These are phyloP conservation scores for Neofusicoccum sp. DNA, from an alignment of 2,329 filamentous ascomycete species.

Conservation along the genomic window DNA sequence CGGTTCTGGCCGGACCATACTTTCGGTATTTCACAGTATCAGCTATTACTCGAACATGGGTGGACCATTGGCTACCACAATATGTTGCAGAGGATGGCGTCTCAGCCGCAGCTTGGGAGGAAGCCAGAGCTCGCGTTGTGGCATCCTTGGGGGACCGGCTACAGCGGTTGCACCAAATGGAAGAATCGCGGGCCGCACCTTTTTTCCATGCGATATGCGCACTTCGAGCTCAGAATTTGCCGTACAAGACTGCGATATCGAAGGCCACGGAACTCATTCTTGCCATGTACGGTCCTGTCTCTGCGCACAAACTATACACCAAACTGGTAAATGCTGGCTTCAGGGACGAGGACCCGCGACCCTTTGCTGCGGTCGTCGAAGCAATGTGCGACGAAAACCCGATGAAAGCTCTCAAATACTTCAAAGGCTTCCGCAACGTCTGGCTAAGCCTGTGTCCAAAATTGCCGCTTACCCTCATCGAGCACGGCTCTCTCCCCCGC, in stretches of 20 bases:
- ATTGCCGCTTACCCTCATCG: conserved; percentile 8
- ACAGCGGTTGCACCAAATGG: neutral
- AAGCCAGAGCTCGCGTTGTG: too few species aligned
- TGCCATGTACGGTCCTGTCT: neutral
- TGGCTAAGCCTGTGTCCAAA: conserved; percentile 7
- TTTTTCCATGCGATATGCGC: neutral
- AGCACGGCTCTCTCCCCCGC: neutral
- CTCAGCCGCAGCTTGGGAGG: too few species aligned
- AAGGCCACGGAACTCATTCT: neutral
- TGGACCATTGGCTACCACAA: neutral
- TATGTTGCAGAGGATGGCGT: neutral
- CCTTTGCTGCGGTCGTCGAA: neutral
- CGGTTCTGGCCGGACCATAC: neutral
- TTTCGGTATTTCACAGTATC: neutral
- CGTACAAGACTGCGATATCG: neutral
- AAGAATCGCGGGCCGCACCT: neutral
- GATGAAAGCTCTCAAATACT: conserved; percentile 1
- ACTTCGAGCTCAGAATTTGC: neutral
- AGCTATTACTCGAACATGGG: neutral
- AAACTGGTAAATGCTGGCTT: neutral
- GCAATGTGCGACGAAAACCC: neutral
- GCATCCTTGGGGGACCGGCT: too few species aligned
- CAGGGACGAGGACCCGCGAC: neutral
- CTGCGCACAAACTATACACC: neutral
- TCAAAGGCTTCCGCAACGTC: neutral